Evolutionary conservation across 176 grass and related monocot genomes (phyloP), one percentile per base, ranked within the genome.

Genomic region (Musa schizocarpa): DNA sequence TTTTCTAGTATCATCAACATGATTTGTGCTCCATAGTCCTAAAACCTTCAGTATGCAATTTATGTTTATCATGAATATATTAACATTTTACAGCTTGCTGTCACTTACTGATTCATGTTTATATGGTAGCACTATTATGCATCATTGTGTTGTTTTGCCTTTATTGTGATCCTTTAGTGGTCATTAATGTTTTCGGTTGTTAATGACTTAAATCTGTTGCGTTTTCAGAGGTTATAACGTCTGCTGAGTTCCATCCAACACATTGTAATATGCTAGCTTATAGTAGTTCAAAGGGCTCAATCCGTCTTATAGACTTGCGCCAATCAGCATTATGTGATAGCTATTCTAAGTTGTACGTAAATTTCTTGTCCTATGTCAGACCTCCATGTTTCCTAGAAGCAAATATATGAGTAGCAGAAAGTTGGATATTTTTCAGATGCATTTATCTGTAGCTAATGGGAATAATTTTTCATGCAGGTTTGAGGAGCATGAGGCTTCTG

Each of bases 271-370:
- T 84, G 83, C 77, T 98, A 79, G 94, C 94, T 20, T 98, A 98
- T 83, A 98, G 94, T 81, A 98, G 90, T 80, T 98, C 94, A 78
- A 98, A 93, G 88, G 94, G 94, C 64, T 93, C 90, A 82, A 93
- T 98, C 82, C 90, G 94, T 61, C 90, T 98, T 79, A 86, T 98
- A 77, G 94, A 98, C 84, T 88, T 98, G 58, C 90, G 94, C 22
- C 94, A 98, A 68, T 98, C 94, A 64, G 94, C 94, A 67, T 79
- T 98, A 57, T 93, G 90, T 80, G 94, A 98, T 86, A 98, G 91
- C 68, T 86, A 98, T 83, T 93, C 90, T 52, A 98, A 91, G 85
- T 79, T 98, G 94, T 98, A 83, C 84, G 87, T 93, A 66, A 70
- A 71, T 67, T 78, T 11, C 43, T 50, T 69, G 3, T 48, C 68